Percentiles rank a stretch among this genome's conserved stretches.
These are phyloP conservation scores for Pseudocercospora crystallina DNA, from an alignment of 2,329 filamentous ascomycete species.

Conservation along the genomic window DNA sequence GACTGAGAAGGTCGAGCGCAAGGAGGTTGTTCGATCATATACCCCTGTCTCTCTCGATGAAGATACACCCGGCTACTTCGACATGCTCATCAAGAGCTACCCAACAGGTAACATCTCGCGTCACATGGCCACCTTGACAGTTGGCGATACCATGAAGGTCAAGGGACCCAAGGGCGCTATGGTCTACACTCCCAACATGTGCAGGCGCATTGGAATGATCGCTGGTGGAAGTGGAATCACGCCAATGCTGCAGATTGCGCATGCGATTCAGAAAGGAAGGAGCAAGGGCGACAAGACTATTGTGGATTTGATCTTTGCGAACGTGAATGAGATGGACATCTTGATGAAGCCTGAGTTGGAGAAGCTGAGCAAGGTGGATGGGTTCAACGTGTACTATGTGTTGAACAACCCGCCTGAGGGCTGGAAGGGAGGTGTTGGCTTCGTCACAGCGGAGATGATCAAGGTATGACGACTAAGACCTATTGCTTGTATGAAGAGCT, in stretches of 20 bases:
- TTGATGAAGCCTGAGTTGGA: slow-evolving; percentile 91
- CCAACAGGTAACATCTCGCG: slow-evolving; percentile 96
- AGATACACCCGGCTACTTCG: slow-evolving; percentile 79
- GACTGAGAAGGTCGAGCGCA: slow-evolving; percentile 68
- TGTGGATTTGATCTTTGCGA: slow-evolving; percentile 94
- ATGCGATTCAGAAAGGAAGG: slow-evolving; percentile 64
- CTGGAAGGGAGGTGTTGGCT: slow-evolving; percentile 91
- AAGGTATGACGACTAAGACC: slow-evolving; percentile 50
- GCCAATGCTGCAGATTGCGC: slow-evolving; percentile 94
- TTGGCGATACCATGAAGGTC: slow-evolving; percentile 87
- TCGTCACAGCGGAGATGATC: slow-evolving; percentile 94
- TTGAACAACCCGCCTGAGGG: slow-evolving; percentile 91
- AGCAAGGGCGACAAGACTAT: slow-evolving; percentile 69
- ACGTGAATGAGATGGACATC: slow-evolving; percentile 90
- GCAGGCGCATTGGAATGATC: slow-evolving; percentile 95
- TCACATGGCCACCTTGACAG: slow-evolving; percentile 76
- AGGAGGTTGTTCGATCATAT: slow-evolving; percentile 88
- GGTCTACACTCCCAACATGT: slow-evolving; percentile 96
- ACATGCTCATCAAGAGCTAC: slow-evolving; percentile 97
- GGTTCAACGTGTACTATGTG: slow-evolving; percentile 89
- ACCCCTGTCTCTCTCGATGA: slow-evolving; percentile 89
- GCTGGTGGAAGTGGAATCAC: slow-evolving; percentile 97
- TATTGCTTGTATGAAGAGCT: neutral
- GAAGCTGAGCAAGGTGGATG: slow-evolving; percentile 71
- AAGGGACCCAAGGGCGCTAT: slow-evolving; percentile 96